phyloP scores from a whole-genome alignment of 148 eudicot species.

The Polygonum maritimum region DNA sequence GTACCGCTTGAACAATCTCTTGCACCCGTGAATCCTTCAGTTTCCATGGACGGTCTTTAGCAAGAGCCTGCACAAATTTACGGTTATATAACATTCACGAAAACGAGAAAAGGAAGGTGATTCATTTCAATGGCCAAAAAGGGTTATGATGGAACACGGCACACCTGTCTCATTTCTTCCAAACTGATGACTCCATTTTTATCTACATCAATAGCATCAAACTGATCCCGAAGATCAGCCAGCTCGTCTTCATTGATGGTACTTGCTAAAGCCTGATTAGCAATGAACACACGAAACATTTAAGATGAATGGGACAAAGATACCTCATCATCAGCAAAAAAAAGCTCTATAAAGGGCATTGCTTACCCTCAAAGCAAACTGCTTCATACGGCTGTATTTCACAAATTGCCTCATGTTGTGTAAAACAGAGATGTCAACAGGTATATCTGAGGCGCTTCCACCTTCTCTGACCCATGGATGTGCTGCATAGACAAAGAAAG shows the following conservation, averaged over 20 bases:
- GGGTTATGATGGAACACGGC: not conserved
- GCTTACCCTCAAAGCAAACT: slow-evolving; percentile 84
- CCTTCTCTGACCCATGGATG: slow-evolving; percentile 99
- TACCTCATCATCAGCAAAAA: not conserved
- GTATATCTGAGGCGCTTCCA: slow-evolving; percentile 85
- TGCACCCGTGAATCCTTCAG: slow-evolving; percentile 75
- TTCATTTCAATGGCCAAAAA: not conserved
- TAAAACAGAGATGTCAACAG: slow-evolving; percentile 89
- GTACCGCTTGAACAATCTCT: slow-evolving; percentile 94
- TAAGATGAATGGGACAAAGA: not conserved
- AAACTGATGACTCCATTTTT: slow-evolving; percentile 89
- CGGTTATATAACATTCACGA: not conserved
- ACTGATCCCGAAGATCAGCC: slow-evolving; percentile 80
- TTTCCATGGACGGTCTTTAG: slow-evolving; percentile 93
- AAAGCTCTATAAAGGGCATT: not conserved
- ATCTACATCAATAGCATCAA: slow-evolving; percentile 89
- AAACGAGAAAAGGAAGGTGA: not conserved
- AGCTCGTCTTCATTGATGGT: slow-evolving; percentile 74
- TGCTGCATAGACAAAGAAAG: slow-evolving; percentile 36
- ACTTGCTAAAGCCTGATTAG: slow-evolving; percentile 78
- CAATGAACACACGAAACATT: slow-evolving; percentile 1
- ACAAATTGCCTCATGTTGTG: slow-evolving; percentile 87
- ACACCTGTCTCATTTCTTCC: slow-evolving; percentile 96
- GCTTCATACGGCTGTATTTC: slow-evolving; percentile 85
- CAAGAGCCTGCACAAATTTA: slow-evolving; percentile 61